Evolutionary conservation across 768 basidiomycete genomes (phyloP).

Genomic region (Pleurotus ostreatus): DNA sequence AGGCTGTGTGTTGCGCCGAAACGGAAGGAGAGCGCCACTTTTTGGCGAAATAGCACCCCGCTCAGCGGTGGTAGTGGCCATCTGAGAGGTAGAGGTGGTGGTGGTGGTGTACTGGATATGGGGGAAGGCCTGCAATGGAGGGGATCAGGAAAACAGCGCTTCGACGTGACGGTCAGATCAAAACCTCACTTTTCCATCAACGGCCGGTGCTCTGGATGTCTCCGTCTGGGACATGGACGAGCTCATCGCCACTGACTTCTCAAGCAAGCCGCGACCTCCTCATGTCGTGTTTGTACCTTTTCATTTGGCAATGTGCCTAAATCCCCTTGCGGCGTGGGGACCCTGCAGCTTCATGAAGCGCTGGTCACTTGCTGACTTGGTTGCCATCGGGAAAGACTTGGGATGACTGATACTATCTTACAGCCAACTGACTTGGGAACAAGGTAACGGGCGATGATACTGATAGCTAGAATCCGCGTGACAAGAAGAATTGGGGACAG

Average conservation of each 20-base stretch:
- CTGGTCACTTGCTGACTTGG: not conserved
- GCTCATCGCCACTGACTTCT: not conserved
- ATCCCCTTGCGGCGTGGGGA: not conserved
- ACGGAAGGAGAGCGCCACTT: not conserved
- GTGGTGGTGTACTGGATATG: not conserved
- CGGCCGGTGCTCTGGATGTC: not conserved
- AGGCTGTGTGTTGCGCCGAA: conserved; percentile 1
- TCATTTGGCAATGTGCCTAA: conserved; percentile 7
- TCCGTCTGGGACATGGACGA: not conserved
- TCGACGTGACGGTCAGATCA: conserved; percentile 7
- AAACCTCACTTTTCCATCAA: conserved; percentile 5
- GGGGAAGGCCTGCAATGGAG: not conserved
- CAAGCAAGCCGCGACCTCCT: not conserved
- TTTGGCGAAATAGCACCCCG: not conserved
- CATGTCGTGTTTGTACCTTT: conserved; percentile 5
- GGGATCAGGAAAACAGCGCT: conserved; percentile 5
- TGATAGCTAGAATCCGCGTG: not conserved
- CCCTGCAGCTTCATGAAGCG: not conserved
- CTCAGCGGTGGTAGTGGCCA: not conserved
- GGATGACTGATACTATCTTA: not conserved
- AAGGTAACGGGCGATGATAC: not conserved
- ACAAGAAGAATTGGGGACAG: not conserved
- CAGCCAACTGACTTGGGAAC: not conserved
- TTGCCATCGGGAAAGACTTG: not conserved
- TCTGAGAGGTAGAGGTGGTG: not conserved